phyloP scores from a whole-genome alignment of 805 yeast species.

The Kluyveromyces nonfermentans region DNA sequence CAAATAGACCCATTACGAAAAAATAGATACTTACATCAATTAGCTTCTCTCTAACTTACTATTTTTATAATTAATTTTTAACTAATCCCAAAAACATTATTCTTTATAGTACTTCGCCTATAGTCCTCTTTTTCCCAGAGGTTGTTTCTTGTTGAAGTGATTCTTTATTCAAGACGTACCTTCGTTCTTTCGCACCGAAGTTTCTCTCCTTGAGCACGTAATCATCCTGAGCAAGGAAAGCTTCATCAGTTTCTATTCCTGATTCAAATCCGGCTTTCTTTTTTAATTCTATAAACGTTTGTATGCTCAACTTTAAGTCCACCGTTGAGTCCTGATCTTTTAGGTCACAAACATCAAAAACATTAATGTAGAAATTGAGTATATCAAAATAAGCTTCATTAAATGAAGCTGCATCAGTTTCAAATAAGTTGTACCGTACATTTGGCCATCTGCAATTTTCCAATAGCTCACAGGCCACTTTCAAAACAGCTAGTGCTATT shows the following conservation, averaged over 20 bases:
- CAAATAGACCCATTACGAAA: constrained; percentile 56
- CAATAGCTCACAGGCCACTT: constrained; percentile 46
- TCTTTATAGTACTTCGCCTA: neutral
- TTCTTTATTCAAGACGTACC: constrained; percentile 39
- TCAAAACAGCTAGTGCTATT: constrained; percentile 59
- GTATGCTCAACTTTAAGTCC: constrained; percentile 27
- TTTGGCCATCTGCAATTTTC: constrained; percentile 15
- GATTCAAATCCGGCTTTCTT: constrained; percentile 35
- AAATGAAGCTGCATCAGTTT: constrained; percentile 27
- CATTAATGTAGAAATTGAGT: constrained; percentile 52
- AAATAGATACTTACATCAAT: constrained; percentile 45
- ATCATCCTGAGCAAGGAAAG: constrained; percentile 34
- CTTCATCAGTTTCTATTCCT: constrained; percentile 21
- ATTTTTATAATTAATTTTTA: neutral
- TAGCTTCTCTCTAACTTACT: neutral
- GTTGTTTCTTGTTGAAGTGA: neutral
- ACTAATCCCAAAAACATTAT: neutral
- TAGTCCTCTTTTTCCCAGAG: constrained; percentile 1
- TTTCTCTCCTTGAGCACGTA: constrained; percentile 34
- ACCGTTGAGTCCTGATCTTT: constrained; percentile 21
- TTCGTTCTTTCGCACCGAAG: constrained; percentile 34
- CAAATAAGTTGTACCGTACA: constrained; percentile 18
- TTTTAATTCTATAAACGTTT: constrained; percentile 34
- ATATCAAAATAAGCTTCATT: constrained; percentile 47
- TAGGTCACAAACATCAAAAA: constrained; percentile 42